Percentiles rank a stretch among this genome's conserved stretches.
phyloP scores from a whole-genome alignment of 2,329 filamentous ascomycete genomes.

The Cercospora canescens region DNA sequence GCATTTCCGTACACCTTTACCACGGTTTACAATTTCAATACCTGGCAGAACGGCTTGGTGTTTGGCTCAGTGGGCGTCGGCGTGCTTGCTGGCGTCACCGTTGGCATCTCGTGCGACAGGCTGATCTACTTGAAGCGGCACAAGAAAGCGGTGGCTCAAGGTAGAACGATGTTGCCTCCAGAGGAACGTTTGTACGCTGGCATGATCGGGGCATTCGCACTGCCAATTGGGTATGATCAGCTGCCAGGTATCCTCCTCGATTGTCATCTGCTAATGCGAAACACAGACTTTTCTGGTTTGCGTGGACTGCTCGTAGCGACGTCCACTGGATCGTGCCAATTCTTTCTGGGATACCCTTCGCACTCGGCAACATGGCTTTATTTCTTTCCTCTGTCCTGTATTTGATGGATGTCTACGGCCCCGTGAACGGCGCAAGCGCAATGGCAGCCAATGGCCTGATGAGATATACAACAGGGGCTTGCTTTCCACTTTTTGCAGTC shows the following conservation, averaged over 20 bases:
- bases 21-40: constrained; percentile 70
- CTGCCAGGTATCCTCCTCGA: not conserved
- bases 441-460: constrained; percentile 59
- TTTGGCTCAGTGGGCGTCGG: constrained; percentile 73
- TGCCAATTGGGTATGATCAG: constrained; percentile 33
- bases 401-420: constrained; percentile 55
- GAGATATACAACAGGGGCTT: constrained; percentile 18
- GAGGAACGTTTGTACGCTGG: constrained; percentile 39
- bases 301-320: constrained; percentile 38
- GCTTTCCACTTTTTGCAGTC: constrained; percentile 19
- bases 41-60: constrained; percentile 74
- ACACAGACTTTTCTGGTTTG: constrained; percentile 41
- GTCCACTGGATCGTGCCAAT: constrained; percentile 43
- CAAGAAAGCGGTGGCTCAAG: constrained; percentile 30
- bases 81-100: constrained; percentile 58
- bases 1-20: constrained; percentile 54
- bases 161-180: constrained; percentile 29
- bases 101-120: constrained; percentile 38
- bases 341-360: constrained; percentile 36
- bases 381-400: constrained; percentile 44
- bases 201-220: constrained; percentile 37
- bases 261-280: constrained; percentile 4
- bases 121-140: constrained; percentile 39
- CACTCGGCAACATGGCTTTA: constrained; percentile 34
- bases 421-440: constrained; percentile 58